These are phyloP conservation scores for Ophiostoma novo-ulmi DNA, from an alignment of 2,329 filamentous ascomycete species.

Conservation along the genomic window DNA sequence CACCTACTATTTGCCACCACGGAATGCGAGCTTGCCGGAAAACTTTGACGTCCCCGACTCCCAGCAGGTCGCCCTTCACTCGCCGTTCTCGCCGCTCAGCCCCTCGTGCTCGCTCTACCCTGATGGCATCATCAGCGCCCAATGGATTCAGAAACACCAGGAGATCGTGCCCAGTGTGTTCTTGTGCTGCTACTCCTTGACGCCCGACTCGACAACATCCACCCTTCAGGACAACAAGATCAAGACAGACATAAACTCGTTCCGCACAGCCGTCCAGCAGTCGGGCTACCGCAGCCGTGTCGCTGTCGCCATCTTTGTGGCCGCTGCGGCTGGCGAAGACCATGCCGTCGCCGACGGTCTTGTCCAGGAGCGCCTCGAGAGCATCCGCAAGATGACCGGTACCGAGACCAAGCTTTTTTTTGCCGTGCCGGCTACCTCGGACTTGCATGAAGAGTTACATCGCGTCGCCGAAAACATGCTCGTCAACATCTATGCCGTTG, in stretches of 20 bases:
- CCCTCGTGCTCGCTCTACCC: constrained; percentile 79
- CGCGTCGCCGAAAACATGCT: constrained; percentile 71
- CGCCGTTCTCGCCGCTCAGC: constrained; percentile 83
- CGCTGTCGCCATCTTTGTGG: constrained; percentile 65
- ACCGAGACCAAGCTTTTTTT: constrained; percentile 82
- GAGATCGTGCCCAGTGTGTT: constrained; percentile 73
- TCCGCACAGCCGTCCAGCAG: constrained; percentile 61
- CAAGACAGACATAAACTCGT: constrained; percentile 76
- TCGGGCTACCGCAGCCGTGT: constrained; percentile 75
- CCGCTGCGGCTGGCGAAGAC: constrained; percentile 46
- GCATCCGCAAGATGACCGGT: constrained; percentile 71
- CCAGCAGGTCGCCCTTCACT: constrained; percentile 64
- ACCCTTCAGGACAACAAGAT: constrained; percentile 81
- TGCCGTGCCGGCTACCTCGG: constrained; percentile 63
- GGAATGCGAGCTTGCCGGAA: constrained; percentile 51
- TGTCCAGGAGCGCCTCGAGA: constrained; percentile 64
- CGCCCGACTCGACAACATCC: constrained; percentile 65
- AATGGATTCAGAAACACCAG: constrained; percentile 89
- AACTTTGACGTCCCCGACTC: constrained; percentile 44
- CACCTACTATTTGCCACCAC: constrained; percentile 54
- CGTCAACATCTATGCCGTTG: constrained; percentile 63
- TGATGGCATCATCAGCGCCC: constrained; percentile 75
- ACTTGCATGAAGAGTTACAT: constrained; percentile 58
- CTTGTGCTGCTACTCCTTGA: constrained; percentile 74
- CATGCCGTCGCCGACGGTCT: constrained; percentile 51